Conservation (phyloP, 768 basidiomycete species). For the Suillus hirtellus region DNA sequence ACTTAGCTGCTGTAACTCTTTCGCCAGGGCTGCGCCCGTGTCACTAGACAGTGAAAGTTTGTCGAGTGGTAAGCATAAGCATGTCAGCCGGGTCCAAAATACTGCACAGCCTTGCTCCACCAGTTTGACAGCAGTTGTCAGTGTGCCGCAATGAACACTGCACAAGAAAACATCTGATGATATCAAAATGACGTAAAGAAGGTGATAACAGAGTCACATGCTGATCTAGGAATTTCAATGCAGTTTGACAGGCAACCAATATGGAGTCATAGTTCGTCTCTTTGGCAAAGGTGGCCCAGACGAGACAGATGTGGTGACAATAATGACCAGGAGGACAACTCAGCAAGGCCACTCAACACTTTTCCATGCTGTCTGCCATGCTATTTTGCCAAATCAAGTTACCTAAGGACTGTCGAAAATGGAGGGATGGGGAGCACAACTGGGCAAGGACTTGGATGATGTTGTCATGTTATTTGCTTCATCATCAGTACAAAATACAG, state of each 20-base stretch:
- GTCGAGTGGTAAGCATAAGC: constrained; percentile 27
- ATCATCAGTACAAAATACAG: too few species aligned
- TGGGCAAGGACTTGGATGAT: too few species aligned
- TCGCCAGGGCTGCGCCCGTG: not conserved
- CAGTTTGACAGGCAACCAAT: constrained; percentile 27
- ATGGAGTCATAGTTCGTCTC: constrained; percentile 23
- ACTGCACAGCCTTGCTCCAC: constrained; percentile 31
- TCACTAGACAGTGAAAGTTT: constrained; percentile 14
- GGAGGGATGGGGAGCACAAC: too few species aligned
- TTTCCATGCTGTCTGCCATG: too few species aligned
- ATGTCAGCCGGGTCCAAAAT: constrained; percentile 29
- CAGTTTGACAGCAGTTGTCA: constrained; percentile 25
- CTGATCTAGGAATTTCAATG: constrained; percentile 26
- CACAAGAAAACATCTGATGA: constrained; percentile 12
- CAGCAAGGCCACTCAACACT: too few species aligned
- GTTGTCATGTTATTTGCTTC: too few species aligned
- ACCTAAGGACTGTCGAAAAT: too few species aligned
- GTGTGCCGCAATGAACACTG: constrained; percentile 14
- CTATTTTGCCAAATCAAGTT: too few species aligned
- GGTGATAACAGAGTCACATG: constrained; percentile 19
- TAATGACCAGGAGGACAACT: too few species aligned
- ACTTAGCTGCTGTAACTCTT: constrained; percentile 13
- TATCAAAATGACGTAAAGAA: constrained; percentile 15
- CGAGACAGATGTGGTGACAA: too few species aligned
- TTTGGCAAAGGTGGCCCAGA: constrained; percentile 23